phyloP scores from a whole-genome alignment of 1,284 basidiomycete genomes.

The Abortiporus biennis region DNA sequence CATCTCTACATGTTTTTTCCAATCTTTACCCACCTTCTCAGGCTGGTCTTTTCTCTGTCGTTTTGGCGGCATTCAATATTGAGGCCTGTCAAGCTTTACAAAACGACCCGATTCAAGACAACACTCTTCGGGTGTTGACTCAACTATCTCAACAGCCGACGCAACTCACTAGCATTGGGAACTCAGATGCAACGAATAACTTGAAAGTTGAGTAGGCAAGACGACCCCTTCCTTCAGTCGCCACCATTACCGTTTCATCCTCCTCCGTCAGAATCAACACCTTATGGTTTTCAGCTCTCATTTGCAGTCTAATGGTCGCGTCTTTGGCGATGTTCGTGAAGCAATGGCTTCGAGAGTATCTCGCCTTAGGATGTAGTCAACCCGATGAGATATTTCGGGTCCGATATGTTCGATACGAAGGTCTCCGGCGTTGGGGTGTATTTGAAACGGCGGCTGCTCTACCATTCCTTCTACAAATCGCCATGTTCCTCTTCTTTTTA shows the following conservation, averaged over 20 bases:
- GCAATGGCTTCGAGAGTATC: constrained; percentile 13
- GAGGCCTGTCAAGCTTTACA: constrained; percentile 32
- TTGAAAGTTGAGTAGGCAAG: background rate
- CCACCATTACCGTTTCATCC: constrained; percentile 15
- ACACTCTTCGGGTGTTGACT: constrained; percentile 28
- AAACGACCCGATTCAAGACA: constrained; percentile 25
- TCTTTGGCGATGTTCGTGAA: constrained; percentile 13
- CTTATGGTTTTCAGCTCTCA: constrained; percentile 13
- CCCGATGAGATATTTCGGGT: constrained; percentile 33
- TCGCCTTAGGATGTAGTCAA: constrained; percentile 24
- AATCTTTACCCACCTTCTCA: background rate
- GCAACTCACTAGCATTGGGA: too few species aligned
- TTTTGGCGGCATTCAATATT: constrained; percentile 37
- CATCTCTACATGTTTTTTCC: background rate
- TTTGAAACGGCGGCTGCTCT: constrained; percentile 30
- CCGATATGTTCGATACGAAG: constrained; percentile 29
- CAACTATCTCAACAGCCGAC: constrained; percentile 1
- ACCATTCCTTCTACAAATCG: constrained; percentile 33
- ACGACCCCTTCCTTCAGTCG: background rate
- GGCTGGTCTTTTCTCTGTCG: constrained; percentile 39
- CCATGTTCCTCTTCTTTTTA: constrained; percentile 33
- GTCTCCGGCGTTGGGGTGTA: constrained; percentile 30
- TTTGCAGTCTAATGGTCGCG: constrained; percentile 13
- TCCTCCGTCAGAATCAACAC: constrained; percentile 11
- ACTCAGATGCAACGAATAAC: too few species aligned